A percentile compares a stretch with the other conserved stretches of the same genome.
phyloP scores from a whole-genome alignment of 176 grass and related monocot genomes.

The Olyra latifolia region DNA sequence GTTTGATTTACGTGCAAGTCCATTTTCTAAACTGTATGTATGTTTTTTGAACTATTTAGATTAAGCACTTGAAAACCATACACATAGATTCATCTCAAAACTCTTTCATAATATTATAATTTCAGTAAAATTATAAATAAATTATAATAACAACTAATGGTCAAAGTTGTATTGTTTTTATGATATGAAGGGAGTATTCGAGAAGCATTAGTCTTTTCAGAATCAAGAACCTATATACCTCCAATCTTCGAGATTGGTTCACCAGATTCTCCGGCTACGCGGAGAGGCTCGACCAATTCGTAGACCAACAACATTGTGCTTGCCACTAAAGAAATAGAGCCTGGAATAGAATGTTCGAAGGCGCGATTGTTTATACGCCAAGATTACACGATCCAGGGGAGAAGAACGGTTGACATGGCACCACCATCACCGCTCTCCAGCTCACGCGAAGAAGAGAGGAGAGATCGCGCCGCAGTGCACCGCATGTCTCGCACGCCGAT shows the following conservation, averaged over 20 bases:
- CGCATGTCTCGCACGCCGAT: constrained; percentile 16
- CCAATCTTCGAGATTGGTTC: not conserved
- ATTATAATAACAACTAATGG: no score
- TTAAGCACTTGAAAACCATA: no score
- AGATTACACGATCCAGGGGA: not conserved
- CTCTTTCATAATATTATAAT: no score
- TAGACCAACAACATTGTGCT: constrained; percentile 13
- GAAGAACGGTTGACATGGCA: not conserved
- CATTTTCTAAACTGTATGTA: no score
- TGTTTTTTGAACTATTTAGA: no score
- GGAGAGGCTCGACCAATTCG: not conserved
- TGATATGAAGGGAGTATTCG: no score
- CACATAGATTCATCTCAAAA: no score
- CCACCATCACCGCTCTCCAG: not conserved
- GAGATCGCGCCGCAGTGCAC: not conserved
- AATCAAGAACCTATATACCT: not conserved
- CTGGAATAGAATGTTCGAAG: constrained; percentile 30
- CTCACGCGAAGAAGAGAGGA: constrained; percentile 20
- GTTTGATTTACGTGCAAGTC: no score
- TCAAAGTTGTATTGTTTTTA: no score
- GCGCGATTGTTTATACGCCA: constrained; percentile 36
- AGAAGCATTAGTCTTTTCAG: no score
- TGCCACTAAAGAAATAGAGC: constrained; percentile 28
- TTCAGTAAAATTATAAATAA: no score
- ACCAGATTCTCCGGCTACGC: constrained; percentile 29